phyloP scores from a whole-genome alignment of 768 basidiomycete genomes.

The Boletus vermiculosoides region DNA sequence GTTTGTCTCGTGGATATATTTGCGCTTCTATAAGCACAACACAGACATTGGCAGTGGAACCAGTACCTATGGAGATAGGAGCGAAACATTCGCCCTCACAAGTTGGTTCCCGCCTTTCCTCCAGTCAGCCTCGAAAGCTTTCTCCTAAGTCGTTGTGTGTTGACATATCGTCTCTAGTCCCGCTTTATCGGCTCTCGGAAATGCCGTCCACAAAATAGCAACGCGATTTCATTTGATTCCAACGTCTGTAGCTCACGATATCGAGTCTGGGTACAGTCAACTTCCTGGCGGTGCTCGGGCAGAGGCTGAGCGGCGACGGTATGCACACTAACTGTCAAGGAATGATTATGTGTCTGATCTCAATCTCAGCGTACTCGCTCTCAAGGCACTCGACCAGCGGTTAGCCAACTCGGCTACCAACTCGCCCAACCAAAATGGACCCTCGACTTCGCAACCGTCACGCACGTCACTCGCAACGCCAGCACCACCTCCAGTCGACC shows the following conservation, averaged over 20 bases:
- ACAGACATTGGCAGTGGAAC: conserved; percentile 60
- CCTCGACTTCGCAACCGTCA: conserved; percentile 29
- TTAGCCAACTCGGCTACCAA: conserved; percentile 57
- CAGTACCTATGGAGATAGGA: conserved; percentile 86
- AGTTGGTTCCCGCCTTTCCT: conserved; percentile 97
- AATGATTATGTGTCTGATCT: conserved; percentile 7
- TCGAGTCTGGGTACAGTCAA: conserved; percentile 74
- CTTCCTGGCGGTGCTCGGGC: conserved; percentile 89
- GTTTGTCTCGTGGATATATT: conserved; percentile 93
- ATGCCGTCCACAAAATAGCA: conserved; percentile 64
- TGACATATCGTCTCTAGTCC: conserved; percentile 44
- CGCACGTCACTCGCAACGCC: conserved; percentile 29
- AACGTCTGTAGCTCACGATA: conserved; percentile 48
- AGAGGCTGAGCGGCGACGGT: conserved; percentile 96
- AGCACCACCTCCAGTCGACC: conserved; percentile 34
- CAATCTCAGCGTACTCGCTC: conserved; percentile 76
- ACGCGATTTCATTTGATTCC: conserved; percentile 76
- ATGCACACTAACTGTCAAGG: conserved; percentile 19
- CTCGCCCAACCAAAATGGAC: conserved; percentile 32
- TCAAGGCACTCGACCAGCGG: conserved; percentile 95
- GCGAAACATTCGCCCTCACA: conserved; percentile 93
- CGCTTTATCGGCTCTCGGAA: conserved; percentile 66
- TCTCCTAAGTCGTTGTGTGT: background rate
- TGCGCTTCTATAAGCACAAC: conserved; percentile 95
- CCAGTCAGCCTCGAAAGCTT: conserved; percentile 58